A percentile compares a stretch with the other conserved stretches of the same genome.
phyloP scores from a whole-genome alignment of 2,329 filamentous ascomycete species.

The Clonostachys chloroleuca region DNA sequence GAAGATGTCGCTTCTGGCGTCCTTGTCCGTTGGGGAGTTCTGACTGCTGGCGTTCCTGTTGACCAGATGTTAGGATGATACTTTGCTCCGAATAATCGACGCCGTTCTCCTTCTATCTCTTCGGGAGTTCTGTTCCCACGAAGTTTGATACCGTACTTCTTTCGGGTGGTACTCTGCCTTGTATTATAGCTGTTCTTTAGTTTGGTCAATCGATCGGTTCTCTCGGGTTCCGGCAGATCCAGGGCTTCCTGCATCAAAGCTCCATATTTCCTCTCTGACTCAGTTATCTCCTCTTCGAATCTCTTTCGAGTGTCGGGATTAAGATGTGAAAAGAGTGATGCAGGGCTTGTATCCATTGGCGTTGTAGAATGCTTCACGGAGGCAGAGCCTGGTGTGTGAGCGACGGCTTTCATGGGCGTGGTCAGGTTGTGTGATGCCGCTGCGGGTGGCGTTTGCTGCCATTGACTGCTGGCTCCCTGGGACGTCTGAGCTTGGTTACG shows the following conservation, averaged over 20 bases:
- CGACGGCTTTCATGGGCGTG: too few species aligned
- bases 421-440: too few species aligned
- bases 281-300: conserved; percentile 15
- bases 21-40: too few species aligned
- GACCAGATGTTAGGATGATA: not conserved
- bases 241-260: conserved; percentile 36
- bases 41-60: not conserved
- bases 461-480: too few species aligned
- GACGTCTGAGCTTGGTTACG: too few species aligned
- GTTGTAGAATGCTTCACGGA: not conserved
- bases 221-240: conserved; percentile 22
- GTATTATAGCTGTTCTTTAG: conserved; percentile 50
- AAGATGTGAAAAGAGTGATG: conserved; percentile 23
- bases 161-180: conserved; percentile 51
- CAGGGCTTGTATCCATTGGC: not conserved
- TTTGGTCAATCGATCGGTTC: conserved; percentile 26
- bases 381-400: too few species aligned
- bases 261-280: conserved; percentile 26
- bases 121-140: conserved; percentile 40
- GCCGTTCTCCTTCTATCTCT: conserved; percentile 39
- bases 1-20: too few species aligned
- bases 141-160: conserved; percentile 52
- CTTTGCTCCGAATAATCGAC: conserved; percentile 20
- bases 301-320: conserved; percentile 9
- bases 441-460: too few species aligned